A percentile compares a stretch with the other conserved stretches of the same genome.
phyloP scores from a whole-genome alignment of 306 rosid species.

The Lupinus albus region DNA sequence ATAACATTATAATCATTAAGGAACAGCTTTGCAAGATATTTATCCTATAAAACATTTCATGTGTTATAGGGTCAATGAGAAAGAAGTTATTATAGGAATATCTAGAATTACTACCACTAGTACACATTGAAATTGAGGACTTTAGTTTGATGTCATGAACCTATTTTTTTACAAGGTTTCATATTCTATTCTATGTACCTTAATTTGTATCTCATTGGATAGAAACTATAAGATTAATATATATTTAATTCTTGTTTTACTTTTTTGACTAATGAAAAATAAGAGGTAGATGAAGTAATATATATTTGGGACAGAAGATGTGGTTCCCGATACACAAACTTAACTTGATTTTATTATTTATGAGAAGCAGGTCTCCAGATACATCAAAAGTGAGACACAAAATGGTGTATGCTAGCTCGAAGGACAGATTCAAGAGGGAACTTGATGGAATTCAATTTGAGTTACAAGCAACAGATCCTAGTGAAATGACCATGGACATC shows the following conservation, averaged over 20 bases:
- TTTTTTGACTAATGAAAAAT: no score
- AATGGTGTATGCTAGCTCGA: conserved; percentile 79
- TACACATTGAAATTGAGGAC: neutral
- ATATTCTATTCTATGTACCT: no score
- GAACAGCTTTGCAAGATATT: no score
- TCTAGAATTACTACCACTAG: neutral
- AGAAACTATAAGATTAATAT: no score
- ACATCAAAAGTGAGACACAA: conserved; percentile 61
- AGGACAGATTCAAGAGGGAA: conserved; percentile 80
- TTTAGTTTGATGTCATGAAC: neutral
- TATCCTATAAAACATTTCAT: neutral
- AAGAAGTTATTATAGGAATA: neutral
- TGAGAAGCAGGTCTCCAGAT: conserved; percentile 56
- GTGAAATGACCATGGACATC: conserved; percentile 72
- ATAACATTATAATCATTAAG: no score
- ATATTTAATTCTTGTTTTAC: no score
- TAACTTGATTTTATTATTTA: neutral
- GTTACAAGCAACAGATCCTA: conserved; percentile 72
- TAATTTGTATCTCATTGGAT: no score
- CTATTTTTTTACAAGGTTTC: neutral
- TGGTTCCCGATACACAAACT: no score
- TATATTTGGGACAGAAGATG: no score
- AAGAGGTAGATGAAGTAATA: no score
- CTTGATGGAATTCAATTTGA: conserved; percentile 74
- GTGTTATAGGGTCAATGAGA: neutral